phyloP scores from a whole-genome alignment of 768 basidiomycete genomes.

The Suillus subluteus region DNA sequence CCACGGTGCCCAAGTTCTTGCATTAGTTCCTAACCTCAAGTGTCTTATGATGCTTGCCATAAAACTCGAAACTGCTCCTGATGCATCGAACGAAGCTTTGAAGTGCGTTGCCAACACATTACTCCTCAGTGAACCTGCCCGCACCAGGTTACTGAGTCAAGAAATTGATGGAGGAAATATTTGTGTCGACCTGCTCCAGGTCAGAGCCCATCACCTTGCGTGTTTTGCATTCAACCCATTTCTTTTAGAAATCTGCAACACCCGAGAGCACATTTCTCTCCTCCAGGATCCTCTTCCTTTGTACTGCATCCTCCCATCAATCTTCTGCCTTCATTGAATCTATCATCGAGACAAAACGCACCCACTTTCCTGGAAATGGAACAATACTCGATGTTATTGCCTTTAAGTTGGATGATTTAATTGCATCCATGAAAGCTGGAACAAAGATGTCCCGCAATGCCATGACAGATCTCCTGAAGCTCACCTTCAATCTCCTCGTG shows the following conservation, averaged over 20 bases:
- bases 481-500: slow-evolving; percentile 78
- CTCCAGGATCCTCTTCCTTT: slow-evolving; percentile 77
- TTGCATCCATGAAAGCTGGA: slow-evolving; percentile 50
- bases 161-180: slow-evolving; percentile 67
- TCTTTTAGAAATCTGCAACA: slow-evolving; percentile 56
- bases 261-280: slow-evolving; percentile 74
- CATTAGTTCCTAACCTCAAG: slow-evolving; percentile 56
- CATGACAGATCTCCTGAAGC: slow-evolving; percentile 81
- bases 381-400: slow-evolving; percentile 67
- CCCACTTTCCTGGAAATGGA: slow-evolving; percentile 41
- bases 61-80: slow-evolving; percentile 57
- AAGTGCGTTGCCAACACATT: slow-evolving; percentile 81
- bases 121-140: slow-evolving; percentile 65
- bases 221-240: slow-evolving; percentile 14
- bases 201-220: slow-evolving; percentile 29
- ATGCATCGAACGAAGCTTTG: slow-evolving; percentile 70
- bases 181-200: slow-evolving; percentile 62
- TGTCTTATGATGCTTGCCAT: slow-evolving; percentile 55
- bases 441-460: slow-evolving; percentile 68
- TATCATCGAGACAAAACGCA: slow-evolving; percentile 67
- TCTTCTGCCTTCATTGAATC: slow-evolving; percentile 52
- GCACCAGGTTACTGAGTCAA: slow-evolving; percentile 56
- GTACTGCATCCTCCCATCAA: slow-evolving; percentile 55
- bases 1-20: slow-evolving; percentile 65
- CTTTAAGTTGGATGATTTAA: slow-evolving; percentile 62